Base-by-base conservation (phyloP, 2,329 filamentous ascomycete genomes). In the Colletotrichum lupini region DNA sequence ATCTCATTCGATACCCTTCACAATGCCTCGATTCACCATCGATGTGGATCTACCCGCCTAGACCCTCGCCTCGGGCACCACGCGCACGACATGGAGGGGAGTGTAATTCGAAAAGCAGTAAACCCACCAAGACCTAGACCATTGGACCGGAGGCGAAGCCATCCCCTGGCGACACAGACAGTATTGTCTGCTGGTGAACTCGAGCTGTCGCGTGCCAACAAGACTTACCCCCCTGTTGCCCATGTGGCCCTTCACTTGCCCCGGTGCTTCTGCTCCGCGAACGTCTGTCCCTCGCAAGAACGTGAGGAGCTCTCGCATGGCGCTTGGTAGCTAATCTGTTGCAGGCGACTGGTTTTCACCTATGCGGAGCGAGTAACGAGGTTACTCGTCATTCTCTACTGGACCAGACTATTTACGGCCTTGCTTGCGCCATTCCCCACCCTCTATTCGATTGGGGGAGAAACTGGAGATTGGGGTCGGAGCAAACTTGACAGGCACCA, bases 41-140 rank as follows among this genome's bases (percentile, higher is more conserved):
- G 11, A 26, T 53, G 69, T 72, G 69, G 69, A 68, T 32, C 57
- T 32, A 14, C 8, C 32, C 2, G 30, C 46, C 58, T 58, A 55
- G 58, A 26, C 19, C n/a, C 4, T 59, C 37, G 65, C n/a, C 4
- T 59, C 28, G 65, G 70, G 28, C 14, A 72, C 5, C 46, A 26
- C 28, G 49, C 55, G 35, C 35, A 61, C 55, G 14, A 57, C 56
- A 56, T 70, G 71, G 60, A 73, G 67, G 60, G 67, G 67, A 61
- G 71, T 71, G 71, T 32, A 14, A 16, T 26, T 37, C 16, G 19
- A 24, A n/a, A 19, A 11, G 35, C 32, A 37, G 37, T 55, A 52
- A 61, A 49, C 56, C 60, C 26, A 57, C 46, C 28, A 12, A 46
- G 35, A 42, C 22, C 42, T n/a, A n/a, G 19, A 9, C 19, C 59